phyloP scores from a whole-genome alignment of 2,329 filamentous ascomycete species.

The Alternaria sp. region DNA sequence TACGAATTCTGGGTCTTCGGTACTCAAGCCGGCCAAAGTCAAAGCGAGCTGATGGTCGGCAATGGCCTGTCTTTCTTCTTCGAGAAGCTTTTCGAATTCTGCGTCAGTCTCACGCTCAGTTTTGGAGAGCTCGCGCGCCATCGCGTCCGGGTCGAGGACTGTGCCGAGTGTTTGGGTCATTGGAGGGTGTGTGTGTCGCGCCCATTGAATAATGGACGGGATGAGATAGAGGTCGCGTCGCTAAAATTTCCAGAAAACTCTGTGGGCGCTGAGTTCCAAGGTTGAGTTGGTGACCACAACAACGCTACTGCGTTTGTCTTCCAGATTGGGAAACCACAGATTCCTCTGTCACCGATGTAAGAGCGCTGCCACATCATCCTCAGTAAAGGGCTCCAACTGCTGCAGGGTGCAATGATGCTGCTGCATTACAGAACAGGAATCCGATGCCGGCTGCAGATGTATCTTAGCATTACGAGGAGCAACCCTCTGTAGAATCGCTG shows the following conservation, averaged over 20 bases:
- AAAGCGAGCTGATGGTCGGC: constrained; percentile 21
- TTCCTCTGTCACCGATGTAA: not conserved
- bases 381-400: not conserved
- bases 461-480: not conserved
- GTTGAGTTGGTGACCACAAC: not conserved
- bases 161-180: not conserved
- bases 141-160: not conserved
- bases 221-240: too few relatives aligned
- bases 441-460: too few relatives aligned
- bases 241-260: too few relatives aligned
- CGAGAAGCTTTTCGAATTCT: constrained; percentile 12
- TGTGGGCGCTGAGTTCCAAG: not conserved
- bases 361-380: not conserved
- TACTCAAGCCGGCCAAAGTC: constrained; percentile 3
- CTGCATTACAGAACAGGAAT: not conserved
- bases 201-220: too few relatives aligned
- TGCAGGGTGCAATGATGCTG: not conserved
- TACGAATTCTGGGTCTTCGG: not conserved
- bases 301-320: not conserved
- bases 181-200: too few relatives aligned
- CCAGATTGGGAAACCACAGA: not conserved
- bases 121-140: not conserved
- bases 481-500: not conserved
- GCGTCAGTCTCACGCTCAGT: constrained; percentile 9
- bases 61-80: constrained; percentile 19